Evolutionary conservation across 257 asterid species (phyloP).

Genomic region (Fraxinus anomala): DNA sequence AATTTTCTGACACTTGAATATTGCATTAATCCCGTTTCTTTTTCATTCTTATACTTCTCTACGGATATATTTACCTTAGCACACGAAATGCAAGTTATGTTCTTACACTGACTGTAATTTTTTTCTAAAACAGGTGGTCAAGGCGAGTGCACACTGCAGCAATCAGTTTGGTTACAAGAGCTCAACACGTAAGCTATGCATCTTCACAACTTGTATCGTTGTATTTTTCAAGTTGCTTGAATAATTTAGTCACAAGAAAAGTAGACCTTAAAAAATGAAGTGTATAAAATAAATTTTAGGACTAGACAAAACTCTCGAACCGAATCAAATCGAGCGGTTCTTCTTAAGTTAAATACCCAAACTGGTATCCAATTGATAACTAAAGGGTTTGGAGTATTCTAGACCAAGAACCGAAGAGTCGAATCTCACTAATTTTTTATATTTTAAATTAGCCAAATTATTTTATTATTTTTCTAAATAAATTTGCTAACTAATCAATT

Average conservation of each 20-base stretch:
- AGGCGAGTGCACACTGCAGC: constrained; percentile 76
- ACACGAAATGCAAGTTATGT: not conserved
- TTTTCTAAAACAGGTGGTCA: constrained; percentile 57
- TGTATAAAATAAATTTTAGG: no score
- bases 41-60: not conserved
- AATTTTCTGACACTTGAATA: not conserved
- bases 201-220: not conserved
- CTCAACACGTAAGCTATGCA: constrained; percentile 51
- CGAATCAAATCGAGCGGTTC: no score
- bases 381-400: no score
- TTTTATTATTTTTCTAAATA: no score
- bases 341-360: no score
- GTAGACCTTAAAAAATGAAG: not conserved
- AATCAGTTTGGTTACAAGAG: constrained; percentile 60
- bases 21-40: not conserved
- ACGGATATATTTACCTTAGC: constrained; percentile 1
- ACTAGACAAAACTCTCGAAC: no score
- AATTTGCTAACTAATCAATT: no score
- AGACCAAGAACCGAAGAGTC: no score
- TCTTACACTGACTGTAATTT: constrained; percentile 16
- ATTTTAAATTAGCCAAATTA: no score
- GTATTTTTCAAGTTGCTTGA: not conserved
- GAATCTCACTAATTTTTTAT: no score
- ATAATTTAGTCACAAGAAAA: not conserved
- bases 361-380: no score